Evolutionary conservation across 2,329 filamentous ascomycete genomes (phyloP), one percentile per base, ranked within the genome.

Genomic region (Albifimbria verrucaria): DNA sequence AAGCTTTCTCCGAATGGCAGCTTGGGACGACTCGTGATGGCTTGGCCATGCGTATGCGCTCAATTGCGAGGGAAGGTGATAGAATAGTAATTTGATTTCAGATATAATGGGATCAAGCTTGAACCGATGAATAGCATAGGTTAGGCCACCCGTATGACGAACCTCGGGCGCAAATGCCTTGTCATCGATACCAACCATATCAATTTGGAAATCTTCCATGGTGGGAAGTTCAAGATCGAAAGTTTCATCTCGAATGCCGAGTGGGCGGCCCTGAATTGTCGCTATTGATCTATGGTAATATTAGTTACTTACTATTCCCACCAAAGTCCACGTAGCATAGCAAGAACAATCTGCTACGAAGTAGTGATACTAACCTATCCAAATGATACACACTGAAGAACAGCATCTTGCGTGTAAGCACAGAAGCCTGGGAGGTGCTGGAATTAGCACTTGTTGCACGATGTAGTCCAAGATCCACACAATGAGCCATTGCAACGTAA

Each of bases 401-500:
- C 0, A 67, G 61, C 10, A 67, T 60, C 28, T 63, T 59, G 10
- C 54, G 46, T 15, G 62, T 50, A 32, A 62, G 51, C 12, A 56
- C 53, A 2, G 44, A 36, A 3, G 58, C 58, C 2, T 49, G 45
- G 0, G 49, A 36, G 4, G 57, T 43, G 21, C 45, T 48, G 18
- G 50, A 20, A 25, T 18, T n/a, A 64, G 60, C 51, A 12, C 11
- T 5, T 39, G 26, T 7, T 15, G 71, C 68, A 28, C 68, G 61
- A 49, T 73, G 70, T 4, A 73, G 57, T 5, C 71, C 70, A 7
- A 72, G 51, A 39, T 73, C 71, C 7, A 73, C 62, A 22, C 66
- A 69, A 52, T 72, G 65, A 1, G 70, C 69, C 55, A 71, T 65
- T 5, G 66, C 70, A 45, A 72, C 55, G 49, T 72, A 67, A 0